Base-by-base conservation (phyloP, 2,329 filamentous ascomycete species). In the Dactylellina leptospora region DNA sequence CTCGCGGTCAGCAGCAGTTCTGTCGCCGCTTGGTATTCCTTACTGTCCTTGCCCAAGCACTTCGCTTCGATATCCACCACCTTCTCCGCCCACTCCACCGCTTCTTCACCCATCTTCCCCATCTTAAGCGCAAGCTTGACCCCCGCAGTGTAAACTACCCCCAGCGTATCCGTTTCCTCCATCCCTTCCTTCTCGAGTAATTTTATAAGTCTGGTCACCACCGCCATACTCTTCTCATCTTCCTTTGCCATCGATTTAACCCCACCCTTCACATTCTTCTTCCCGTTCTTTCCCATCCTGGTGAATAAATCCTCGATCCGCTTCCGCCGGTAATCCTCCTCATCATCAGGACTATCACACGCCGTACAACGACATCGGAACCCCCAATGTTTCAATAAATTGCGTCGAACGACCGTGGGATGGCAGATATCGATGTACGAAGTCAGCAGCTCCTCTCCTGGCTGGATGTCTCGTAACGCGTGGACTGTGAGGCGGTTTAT, bases 371-470 rank as follows among this genome's bases (percentile, higher is more conserved):
- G 20, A 40, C 68, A 72, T 36, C 36, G 22, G 33, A 72, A 72
- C 38, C 68, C 68, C 68, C 68, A 72, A 38, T 72, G 68, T 3
- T 53, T 63, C 5, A 72, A 25, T 10, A 64, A 16, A 22, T 54
- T 45, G 4, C 53, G 40, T 8, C 68, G 40, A 2, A 18, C 23
- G 1, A 38, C 59, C 2, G 68, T 72, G n/a, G 68, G 68, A 25
- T 64, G 68, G 27, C 68, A 72, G 5, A 72, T 74, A 16, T 71
- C 74, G 22, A 69, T 72, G 23, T 78, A 78, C 0, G 23, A 73
- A 9, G 77, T 74, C 1, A 77, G 74, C 16, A 78, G 75, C 53
- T 79, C 77, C 25, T 77, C 58, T 3, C 75, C 75, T 8, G 70
- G 23, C 6, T 75, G 60, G 23, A 78, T 77, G 5, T 78, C 74